phyloP scores from a whole-genome alignment of 352 stramenopile species.

The Phytophthora cryptogea region DNA sequence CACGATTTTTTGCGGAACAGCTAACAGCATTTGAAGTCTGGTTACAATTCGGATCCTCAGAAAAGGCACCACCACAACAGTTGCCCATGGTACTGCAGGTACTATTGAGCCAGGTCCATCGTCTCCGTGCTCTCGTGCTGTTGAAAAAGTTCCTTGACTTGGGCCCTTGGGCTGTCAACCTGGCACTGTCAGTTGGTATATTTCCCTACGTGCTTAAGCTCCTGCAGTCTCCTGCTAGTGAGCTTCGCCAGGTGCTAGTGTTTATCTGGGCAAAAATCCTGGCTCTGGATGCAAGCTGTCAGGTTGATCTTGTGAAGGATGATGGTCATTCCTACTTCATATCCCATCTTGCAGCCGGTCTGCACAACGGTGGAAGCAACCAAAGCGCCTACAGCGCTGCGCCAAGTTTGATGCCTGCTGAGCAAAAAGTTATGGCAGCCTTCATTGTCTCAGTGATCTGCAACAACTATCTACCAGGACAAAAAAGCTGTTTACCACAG shows the following conservation, averaged over 20 bases:
- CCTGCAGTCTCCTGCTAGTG: constrained; percentile 93
- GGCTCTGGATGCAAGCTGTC: constrained; percentile 95
- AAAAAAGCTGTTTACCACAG: constrained; percentile 94
- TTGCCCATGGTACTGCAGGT: constrained; percentile 98
- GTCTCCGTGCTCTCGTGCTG: constrained; percentile 95
- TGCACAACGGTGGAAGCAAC: constrained; percentile 47
- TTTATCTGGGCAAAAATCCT: constrained; percentile 96
- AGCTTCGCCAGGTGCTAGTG: constrained; percentile 96
- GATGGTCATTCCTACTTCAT: constrained; percentile 97
- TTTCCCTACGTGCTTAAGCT: constrained; percentile 99
- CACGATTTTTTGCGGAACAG: constrained; percentile 98
- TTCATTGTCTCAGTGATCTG: constrained; percentile 97
- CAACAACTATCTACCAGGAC: constrained; percentile 90
- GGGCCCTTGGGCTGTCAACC: constrained; percentile 89
- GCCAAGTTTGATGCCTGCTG: constrained; percentile 63
- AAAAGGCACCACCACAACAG: constrained; percentile 94
- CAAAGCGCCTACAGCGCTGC: constrained; percentile 31
- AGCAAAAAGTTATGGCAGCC: constrained; percentile 95
- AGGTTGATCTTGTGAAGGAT: constrained; percentile 97
- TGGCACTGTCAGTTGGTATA: constrained; percentile 95
- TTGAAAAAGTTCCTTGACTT: constrained; percentile 97
- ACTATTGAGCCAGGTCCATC: constrained; percentile 96
- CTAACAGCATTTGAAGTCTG: constrained; percentile 99
- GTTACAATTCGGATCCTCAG: constrained; percentile 94
- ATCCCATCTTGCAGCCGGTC: constrained; percentile 83